Evolutionary conservation across 257 asterid genomes (phyloP), one percentile per base, ranked within the genome.

Genomic region (Solanum dulcamara): DNA sequence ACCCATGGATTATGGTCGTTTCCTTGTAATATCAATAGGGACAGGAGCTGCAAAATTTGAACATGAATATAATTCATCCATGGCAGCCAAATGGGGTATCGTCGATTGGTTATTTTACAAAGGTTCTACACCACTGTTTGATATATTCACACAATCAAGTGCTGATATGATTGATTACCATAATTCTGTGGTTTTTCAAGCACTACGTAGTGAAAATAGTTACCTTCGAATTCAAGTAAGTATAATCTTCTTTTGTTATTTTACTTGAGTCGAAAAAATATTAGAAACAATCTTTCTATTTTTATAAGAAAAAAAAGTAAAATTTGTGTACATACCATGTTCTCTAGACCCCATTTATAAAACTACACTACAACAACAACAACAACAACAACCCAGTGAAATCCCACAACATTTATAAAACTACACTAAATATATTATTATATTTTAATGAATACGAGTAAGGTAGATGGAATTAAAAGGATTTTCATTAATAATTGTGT

Each of bases 141-240:
- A 93, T 38, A 85, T 83, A 10, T 91, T 87, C 60, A 59, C 83
- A 7, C 91, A 88, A 62, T 89, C 92, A 17, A 89, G 92, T 40
- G 84, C 90, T 4, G 92, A 91, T 75, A 90, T 92, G 92, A 89
- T 90, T 12, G 93, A 92, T 77, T 62, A 88, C 2, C 92, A 91
- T 32, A 71, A 88, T 6, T 88, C 92, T 4, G 88, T 88, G 1
- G 71, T 91, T 77, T 93, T 89, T 13, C 91, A 87, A 71, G 84
- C 93, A 7, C 87, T 87, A 22, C 86, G 59, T 13, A 64, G 84
- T 7, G 85, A 87, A 64, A 77, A 83, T 15, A 87, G 90, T 14
- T 92, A 91, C 42, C 91, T 92, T n/a, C 85, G 96, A 30, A 90
- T 92, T 87, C 95, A 91, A 70, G 94, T 90, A 86, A 35, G 68